These are phyloP conservation scores for Botryotinia globosa DNA, from an alignment of 2,329 filamentous ascomycete species.

Conservation along the genomic window DNA sequence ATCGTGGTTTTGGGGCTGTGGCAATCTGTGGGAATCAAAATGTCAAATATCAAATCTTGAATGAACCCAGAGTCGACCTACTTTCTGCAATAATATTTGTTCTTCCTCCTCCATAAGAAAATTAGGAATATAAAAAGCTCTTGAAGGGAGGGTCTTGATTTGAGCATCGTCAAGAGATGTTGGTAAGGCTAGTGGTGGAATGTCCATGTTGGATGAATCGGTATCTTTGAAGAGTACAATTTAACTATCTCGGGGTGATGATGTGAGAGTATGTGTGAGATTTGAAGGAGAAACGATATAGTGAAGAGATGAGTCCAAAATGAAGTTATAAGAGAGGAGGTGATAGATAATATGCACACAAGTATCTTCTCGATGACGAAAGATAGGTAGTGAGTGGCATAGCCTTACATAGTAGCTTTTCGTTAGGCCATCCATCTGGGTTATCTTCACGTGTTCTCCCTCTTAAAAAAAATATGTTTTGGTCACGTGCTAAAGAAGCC, in stretches of 20 bases:
- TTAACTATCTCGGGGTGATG: neutral
- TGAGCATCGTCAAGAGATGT: conserved; percentile 49
- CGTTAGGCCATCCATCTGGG: neutral
- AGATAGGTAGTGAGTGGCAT: neutral
- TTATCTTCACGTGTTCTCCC: neutral
- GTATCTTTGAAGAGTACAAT: neutral
- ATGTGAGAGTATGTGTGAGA: neutral
- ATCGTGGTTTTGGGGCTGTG: conserved; percentile 69
- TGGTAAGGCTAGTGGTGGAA: conserved; percentile 25
- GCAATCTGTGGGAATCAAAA: conserved; percentile 44
- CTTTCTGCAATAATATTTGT: conserved; percentile 66
- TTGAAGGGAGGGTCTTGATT: conserved; percentile 56
- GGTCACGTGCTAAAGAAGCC: neutral
- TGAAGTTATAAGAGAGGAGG: too few relatives aligned
- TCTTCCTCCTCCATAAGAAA: conserved; percentile 81
- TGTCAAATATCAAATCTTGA: conserved; percentile 1
- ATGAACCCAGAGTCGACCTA: conserved; percentile 37
- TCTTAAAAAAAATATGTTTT: neutral
- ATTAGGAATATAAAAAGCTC: conserved; percentile 80
- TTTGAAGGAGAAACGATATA: neutral
- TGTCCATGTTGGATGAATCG: conserved; percentile 14
- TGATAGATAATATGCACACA: neutral
- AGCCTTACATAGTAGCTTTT: neutral
- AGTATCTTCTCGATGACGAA: neutral
- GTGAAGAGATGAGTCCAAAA: neutral